Evolutionary conservation across 176 grass and related monocot species (phyloP), one percentile per base, ranked within the genome.

Genomic region (Triticum dicoccoides): DNA sequence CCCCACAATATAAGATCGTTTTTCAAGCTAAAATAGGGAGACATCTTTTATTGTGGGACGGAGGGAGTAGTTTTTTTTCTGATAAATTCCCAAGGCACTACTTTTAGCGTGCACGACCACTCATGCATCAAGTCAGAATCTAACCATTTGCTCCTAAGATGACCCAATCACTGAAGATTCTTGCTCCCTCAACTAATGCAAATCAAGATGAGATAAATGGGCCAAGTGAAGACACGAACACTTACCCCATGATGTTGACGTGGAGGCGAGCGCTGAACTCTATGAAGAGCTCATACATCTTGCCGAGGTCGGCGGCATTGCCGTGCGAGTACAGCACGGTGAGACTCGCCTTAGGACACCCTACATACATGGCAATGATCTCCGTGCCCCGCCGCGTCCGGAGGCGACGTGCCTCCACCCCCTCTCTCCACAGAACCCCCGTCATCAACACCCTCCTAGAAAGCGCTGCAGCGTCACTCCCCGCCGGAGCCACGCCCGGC

Each of bases 301-400:
- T 77, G 13, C 97, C 97, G 11, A 99, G 92, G 91, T 99, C 97
- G 72, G 97, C 94, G 34, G 97, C 97, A 82, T 99, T 99, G 90
- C 97, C 97, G 62, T 99, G 97, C 24, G 97, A 99, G 84, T 99
- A 99, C 65, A 99, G 94, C 72, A 99, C 87, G 4, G 97, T 99
- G 72, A 98, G 68, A 79, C 84, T 94, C 21, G 96, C 92, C 41
- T 67, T 73, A 17, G 90, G 81, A 51, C 83, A 88, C 42, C 82
- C 85, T 71, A 98, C 86, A 75, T 98, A 89, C 84, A 98, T 81
- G 42, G 84, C 76, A 54, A 98, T 80, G 73, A 98, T 96, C 79
- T 94, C 91, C 47, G 84, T 91, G 63, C 87, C 92, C 62, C 88
- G 84, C 27, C 83, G 86, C 23, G 93, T 98, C 39, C 45, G 80